Evolutionary conservation across 768 basidiomycete species (phyloP).

Genomic region (Hericium coralloides): DNA sequence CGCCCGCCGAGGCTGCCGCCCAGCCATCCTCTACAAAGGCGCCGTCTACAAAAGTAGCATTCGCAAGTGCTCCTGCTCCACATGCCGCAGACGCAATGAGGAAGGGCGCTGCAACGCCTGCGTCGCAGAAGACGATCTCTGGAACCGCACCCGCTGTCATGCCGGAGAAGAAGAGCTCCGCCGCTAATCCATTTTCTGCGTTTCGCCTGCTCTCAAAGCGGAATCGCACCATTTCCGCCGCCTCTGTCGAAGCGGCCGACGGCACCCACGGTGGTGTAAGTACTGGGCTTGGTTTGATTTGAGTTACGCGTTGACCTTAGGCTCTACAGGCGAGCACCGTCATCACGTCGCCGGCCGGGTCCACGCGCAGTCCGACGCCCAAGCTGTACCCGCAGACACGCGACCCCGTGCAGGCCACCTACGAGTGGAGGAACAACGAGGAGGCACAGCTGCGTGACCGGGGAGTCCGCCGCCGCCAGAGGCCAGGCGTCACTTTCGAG

Average conservation of each 20-base stretch:
- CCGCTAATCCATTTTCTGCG: constrained; percentile 38
- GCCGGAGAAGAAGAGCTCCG: background rate
- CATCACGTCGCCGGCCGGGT: constrained; percentile 66
- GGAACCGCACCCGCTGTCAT: background rate
- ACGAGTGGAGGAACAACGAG: constrained; percentile 63
- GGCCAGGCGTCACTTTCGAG: constrained; percentile 28
- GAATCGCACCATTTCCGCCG: constrained; percentile 60
- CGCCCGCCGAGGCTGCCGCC: background rate
- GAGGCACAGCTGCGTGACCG: constrained; percentile 40
- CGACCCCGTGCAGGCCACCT: constrained; percentile 55
- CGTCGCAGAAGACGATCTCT: constrained; percentile 2
- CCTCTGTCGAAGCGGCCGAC: constrained; percentile 70
- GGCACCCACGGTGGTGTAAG: constrained; percentile 59
- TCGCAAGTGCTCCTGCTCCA: background rate
- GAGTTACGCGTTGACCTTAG: background rate
- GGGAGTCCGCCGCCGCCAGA: constrained; percentile 18
- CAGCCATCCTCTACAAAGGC: background rate
- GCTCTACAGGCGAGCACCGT: constrained; percentile 53
- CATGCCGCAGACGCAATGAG: constrained; percentile 8
- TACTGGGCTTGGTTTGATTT: background rate
- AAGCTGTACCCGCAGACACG: constrained; percentile 49
- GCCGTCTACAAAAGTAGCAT: constrained; percentile 1
- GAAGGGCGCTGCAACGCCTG: background rate
- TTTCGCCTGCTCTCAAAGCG: constrained; percentile 56
- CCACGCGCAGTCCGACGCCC: constrained; percentile 52